Evolutionary conservation across 306 rosid genomes (phyloP).

Genomic region (Prunus armeniaca): DNA sequence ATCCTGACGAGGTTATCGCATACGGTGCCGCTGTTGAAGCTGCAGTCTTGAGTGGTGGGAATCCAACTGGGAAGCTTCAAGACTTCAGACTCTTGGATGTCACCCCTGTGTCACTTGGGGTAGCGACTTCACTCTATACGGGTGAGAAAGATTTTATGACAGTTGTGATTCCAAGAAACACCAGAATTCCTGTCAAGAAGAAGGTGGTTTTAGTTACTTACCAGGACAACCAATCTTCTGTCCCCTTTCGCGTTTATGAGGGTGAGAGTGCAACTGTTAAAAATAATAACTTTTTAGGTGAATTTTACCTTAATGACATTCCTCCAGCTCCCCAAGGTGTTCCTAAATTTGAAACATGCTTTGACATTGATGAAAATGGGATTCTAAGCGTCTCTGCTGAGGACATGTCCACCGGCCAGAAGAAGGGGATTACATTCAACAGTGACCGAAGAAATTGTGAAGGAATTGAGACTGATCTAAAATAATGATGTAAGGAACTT

Average conservation of each 20-base stretch:
- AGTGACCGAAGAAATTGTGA: not conserved
- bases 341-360: not conserved
- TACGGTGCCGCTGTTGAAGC: no score
- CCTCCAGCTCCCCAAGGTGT: not conserved
- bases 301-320: not conserved
- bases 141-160: no score
- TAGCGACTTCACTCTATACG: not conserved
- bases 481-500: no score
- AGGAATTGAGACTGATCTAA: no score
- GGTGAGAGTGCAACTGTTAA: not conserved
- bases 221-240: no score
- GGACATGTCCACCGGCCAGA: not conserved
- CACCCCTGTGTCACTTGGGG: slow-evolving; percentile 5
- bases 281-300: not conserved
- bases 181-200: no score
- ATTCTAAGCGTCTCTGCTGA: not conserved
- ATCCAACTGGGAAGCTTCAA: not conserved
- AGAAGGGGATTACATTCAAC: not conserved
- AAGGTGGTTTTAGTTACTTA: no score
- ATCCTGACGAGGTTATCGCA: no score
- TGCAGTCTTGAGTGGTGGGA: no score
- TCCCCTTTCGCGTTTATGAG: not conserved
- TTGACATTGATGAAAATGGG: not conserved
- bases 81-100: slow-evolving; percentile 14
- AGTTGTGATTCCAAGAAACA: no score